Conservation (phyloP, 345 rosid species). For the Arabidopsis arenosa region DNA sequence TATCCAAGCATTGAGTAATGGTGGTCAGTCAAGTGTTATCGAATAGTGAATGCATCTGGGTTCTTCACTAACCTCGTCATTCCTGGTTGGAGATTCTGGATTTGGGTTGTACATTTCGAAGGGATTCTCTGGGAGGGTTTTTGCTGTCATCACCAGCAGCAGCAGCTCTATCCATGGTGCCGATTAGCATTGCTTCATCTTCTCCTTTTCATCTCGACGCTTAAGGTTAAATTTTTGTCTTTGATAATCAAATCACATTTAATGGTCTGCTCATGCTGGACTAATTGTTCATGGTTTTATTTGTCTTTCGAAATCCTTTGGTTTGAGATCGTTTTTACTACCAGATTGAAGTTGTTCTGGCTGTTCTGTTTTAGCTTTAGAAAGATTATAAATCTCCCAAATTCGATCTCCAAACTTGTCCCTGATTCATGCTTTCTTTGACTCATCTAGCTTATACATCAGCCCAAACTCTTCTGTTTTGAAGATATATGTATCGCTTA, state of each 20-base stretch:
- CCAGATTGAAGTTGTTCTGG: conserved; percentile 7
- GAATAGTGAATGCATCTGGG: conserved; percentile 75
- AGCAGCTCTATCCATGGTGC: conserved; percentile 45
- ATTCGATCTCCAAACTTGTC: background rate
- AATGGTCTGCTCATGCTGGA: background rate
- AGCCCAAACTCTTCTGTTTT: conserved; percentile 42
- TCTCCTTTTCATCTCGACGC: conserved; percentile 54
- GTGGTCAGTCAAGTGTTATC: conserved; percentile 5
- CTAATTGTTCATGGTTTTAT: conserved; percentile 17
- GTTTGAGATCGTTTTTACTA: conserved; percentile 2
- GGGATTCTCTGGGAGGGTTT: conserved; percentile 45
- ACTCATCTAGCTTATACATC: conserved; percentile 26
- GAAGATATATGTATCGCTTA: conserved; percentile 62
- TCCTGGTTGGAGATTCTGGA: conserved; percentile 53
- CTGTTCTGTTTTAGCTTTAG: conserved; percentile 8
- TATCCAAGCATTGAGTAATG: background rate
- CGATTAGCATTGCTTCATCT: conserved; percentile 39
- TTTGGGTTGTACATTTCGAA: conserved; percentile 54
- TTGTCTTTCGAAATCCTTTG: conserved; percentile 12
- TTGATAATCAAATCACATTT: background rate
- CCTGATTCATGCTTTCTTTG: conserved; percentile 8
- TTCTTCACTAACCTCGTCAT: conserved; percentile 53
- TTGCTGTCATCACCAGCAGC: conserved; percentile 43
- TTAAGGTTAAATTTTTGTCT: conserved; percentile 48
- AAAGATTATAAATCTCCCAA: background rate